These are phyloP conservation scores for Raffaelea deltoideospora DNA, from an alignment of 2,329 filamentous ascomycete species.

Conservation along the genomic window DNA sequence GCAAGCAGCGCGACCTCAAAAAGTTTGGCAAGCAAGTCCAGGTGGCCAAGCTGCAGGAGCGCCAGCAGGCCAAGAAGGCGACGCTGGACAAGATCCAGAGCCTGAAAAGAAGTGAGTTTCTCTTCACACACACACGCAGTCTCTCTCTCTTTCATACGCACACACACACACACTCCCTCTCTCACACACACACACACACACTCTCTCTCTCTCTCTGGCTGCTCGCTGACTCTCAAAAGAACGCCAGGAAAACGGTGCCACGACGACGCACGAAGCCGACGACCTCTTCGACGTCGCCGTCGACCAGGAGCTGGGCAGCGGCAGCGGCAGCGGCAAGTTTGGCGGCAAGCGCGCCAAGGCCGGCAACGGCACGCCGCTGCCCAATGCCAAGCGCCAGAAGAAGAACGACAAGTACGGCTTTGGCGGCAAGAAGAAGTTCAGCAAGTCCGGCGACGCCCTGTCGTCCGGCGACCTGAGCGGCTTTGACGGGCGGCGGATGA, in stretches of 20 bases:
- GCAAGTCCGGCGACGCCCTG: conserved; percentile 78
- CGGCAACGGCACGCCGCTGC: conserved; percentile 15
- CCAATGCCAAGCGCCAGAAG: conserved; percentile 69
- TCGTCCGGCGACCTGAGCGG: conserved; percentile 68
- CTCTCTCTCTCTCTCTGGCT: background rate
- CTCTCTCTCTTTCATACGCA: conserved; percentile 3
- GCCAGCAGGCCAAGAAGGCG: conserved; percentile 80
- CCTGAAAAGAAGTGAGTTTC: conserved; percentile 88
- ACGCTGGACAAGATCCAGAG: conserved; percentile 91
- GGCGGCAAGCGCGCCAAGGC: conserved; percentile 19
- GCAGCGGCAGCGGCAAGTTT: conserved; percentile 21
- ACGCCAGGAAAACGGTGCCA: conserved; percentile 55
- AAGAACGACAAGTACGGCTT: conserved; percentile 92
- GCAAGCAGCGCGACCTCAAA: conserved; percentile 87
- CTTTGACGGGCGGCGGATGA: conserved; percentile 80
- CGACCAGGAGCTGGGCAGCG: conserved; percentile 43
- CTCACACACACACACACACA: too few relatives aligned
- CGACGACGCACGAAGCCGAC: conserved; percentile 63
- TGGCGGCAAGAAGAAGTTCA: conserved; percentile 84
- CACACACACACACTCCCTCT: too few relatives aligned
- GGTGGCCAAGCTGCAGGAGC: conserved; percentile 87
- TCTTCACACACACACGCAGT: too few relatives aligned
- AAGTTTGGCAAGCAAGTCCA: conserved; percentile 99
- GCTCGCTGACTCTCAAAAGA: conserved; percentile 36
- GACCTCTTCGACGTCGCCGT: conserved; percentile 86